Conservation (phyloP, 2,329 filamentous ascomycete species). For the Chalaropsis thielavioides region DNA sequence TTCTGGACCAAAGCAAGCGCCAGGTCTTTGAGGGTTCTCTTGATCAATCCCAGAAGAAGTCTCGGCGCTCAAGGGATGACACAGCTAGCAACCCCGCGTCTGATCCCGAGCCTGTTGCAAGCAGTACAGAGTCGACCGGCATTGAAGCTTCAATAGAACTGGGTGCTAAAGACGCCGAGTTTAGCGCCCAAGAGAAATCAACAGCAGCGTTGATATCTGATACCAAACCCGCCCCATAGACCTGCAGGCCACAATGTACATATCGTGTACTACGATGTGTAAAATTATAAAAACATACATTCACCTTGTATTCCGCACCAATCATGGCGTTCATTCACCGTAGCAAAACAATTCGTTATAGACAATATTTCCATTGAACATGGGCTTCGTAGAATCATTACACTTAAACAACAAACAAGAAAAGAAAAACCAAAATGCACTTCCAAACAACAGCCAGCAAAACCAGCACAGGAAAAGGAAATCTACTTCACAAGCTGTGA, state of each 20-base stretch:
- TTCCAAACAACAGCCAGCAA: background rate
- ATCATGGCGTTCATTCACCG: background rate
- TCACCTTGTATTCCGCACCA: too few species aligned
- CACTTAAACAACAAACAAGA: constrained; percentile 10
- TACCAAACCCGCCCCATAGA: too few species aligned
- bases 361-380: constrained; percentile 11
- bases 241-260: background rate
- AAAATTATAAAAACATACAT: background rate
- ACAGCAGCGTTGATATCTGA: too few species aligned
- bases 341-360: background rate
- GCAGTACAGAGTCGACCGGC: background rate
- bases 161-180: background rate
- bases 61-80: background rate
- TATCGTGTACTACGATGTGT: background rate
- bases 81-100: background rate
- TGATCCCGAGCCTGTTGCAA: background rate
- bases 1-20: constrained; percentile 19
- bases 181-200: background rate
- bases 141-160: background rate
- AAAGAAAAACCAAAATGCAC: constrained; percentile 10
- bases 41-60: background rate
- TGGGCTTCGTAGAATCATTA: constrained; percentile 13
- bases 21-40: constrained; percentile 9
- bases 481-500: background rate
- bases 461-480: background rate